phyloP scores from a whole-genome alignment of 495 filamentous ascomycete species.

The Penicillium daleae region DNA sequence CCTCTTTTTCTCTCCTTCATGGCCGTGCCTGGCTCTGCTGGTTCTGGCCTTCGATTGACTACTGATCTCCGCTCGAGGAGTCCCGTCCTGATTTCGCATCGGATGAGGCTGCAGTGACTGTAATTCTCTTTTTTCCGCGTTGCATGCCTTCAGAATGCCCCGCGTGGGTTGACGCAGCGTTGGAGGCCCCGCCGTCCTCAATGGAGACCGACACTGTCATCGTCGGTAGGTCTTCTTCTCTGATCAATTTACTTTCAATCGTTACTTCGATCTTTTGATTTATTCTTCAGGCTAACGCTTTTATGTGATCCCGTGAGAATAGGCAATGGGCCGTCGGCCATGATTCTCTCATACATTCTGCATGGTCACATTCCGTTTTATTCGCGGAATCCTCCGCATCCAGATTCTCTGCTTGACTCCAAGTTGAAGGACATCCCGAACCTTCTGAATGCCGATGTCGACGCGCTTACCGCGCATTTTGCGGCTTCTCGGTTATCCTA shows the following conservation, averaged over 20 bases:
- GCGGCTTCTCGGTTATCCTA: constrained; percentile 63
- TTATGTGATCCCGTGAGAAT: neutral
- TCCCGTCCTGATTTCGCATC: constrained; percentile 7
- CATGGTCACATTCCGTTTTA: constrained; percentile 69
- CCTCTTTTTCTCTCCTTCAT: constrained; percentile 11
- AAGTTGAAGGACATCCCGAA: constrained; percentile 52
- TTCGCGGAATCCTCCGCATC: constrained; percentile 55
- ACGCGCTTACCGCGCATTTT: constrained; percentile 62
- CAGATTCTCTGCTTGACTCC: constrained; percentile 61
- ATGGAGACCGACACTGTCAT: constrained; percentile 54
- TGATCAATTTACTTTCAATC: constrained; percentile 15
- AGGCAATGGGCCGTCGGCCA: constrained; percentile 69
- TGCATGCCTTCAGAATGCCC: constrained; percentile 43
- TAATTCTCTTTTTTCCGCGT: neutral
- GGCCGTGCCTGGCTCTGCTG: constrained; percentile 16
- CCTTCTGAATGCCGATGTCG: constrained; percentile 51
- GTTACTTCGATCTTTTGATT: no score
- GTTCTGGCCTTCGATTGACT: constrained; percentile 2
- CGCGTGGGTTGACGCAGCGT: constrained; percentile 31
- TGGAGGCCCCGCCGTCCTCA: constrained; percentile 35
- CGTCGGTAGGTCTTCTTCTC: constrained; percentile 45
- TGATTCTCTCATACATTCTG: constrained; percentile 69
- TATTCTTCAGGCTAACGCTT: no score
- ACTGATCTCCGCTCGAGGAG: neutral
- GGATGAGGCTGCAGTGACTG: constrained; percentile 17